phyloP scores from a whole-genome alignment of 495 filamentous ascomycete species.

The Daldinia childiae region DNA sequence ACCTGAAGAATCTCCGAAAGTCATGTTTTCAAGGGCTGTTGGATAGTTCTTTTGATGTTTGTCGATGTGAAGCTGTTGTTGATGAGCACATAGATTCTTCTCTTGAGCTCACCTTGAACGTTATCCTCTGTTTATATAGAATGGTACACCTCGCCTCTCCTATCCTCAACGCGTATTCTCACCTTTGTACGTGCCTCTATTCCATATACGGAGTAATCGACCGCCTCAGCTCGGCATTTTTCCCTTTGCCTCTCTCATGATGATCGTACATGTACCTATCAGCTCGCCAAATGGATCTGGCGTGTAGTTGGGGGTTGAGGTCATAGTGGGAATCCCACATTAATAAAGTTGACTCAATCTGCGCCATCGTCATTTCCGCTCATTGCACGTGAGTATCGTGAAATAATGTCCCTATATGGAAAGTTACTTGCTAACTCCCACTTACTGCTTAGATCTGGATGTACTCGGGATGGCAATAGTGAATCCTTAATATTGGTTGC shows the following conservation, averaged over 20 bases:
- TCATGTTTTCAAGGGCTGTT: slow-evolving; percentile 16
- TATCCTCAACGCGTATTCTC: slow-evolving; percentile 11
- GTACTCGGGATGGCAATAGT: slow-evolving; percentile 19
- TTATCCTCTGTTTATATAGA: slow-evolving; percentile 28
- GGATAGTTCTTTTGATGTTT: background rate
- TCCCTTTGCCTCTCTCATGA: background rate
- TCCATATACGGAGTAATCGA: slow-evolving; percentile 4
- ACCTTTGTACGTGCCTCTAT: slow-evolving; percentile 11
- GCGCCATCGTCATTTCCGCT: slow-evolving; percentile 29
- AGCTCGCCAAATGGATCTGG: slow-evolving; percentile 1
- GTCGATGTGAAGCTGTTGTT: slow-evolving; percentile 9
- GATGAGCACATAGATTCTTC: background rate
- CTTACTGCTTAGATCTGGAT: slow-evolving; percentile 3
- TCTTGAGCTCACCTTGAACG: background rate
- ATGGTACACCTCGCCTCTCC: background rate
- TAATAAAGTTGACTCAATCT: slow-evolving; percentile 32
- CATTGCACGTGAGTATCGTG: slow-evolving; percentile 14
- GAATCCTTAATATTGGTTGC: slow-evolving; percentile 22
- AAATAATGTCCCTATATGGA: slow-evolving; percentile 20
- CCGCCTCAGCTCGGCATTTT: background rate
- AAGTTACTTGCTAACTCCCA: slow-evolving; percentile 20
- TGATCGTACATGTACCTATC: slow-evolving; percentile 17
- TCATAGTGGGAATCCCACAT: slow-evolving; percentile 20
- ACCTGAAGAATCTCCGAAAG: slow-evolving; percentile 16
- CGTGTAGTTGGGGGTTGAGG: slow-evolving; percentile 16